A percentile compares a stretch with the other conserved stretches of the same genome.
Conservation (phyloP, 2,329 filamentous ascomycete genomes). For the Colletotrichum sp. region DNA sequence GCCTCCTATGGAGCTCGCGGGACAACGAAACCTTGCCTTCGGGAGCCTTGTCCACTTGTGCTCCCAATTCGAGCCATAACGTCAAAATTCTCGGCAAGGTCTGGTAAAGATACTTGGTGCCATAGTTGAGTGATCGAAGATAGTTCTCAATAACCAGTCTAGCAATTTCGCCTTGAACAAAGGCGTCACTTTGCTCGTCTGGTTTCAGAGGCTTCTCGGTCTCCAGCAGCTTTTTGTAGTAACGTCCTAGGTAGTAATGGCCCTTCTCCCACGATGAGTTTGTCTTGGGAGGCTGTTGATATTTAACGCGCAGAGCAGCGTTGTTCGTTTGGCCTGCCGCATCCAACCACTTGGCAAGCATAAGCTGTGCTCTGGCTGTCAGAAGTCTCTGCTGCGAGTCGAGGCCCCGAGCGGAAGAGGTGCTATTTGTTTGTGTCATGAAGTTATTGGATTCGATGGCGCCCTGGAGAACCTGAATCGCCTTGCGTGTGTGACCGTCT, state of each 20-base stretch:
- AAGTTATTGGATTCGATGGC: slow-evolving; percentile 86
- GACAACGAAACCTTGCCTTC: slow-evolving; percentile 60
- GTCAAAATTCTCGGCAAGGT: slow-evolving; percentile 91
- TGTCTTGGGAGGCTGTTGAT: slow-evolving; percentile 79
- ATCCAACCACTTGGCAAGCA: slow-evolving; percentile 97
- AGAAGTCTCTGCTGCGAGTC: slow-evolving; percentile 63
- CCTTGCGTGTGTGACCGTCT: slow-evolving; percentile 91
- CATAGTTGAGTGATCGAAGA: slow-evolving; percentile 82
- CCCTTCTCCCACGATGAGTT: slow-evolving; percentile 88
- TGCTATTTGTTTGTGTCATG: slow-evolving; percentile 51
- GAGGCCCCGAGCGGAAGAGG: slow-evolving; percentile 42
- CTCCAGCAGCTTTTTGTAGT: slow-evolving; percentile 96
- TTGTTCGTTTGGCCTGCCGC: slow-evolving; percentile 92
- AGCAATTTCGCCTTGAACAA: slow-evolving; percentile 80
- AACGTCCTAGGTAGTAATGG: slow-evolving; percentile 94
- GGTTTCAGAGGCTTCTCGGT: slow-evolving; percentile 80
- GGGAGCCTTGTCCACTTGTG: slow-evolving; percentile 69
- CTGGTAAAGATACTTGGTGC: slow-evolving; percentile 95
- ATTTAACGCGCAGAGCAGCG: slow-evolving; percentile 78
- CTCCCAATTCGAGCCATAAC: slow-evolving; percentile 91
- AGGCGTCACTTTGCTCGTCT: slow-evolving; percentile 78
- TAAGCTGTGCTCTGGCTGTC: slow-evolving; percentile 79
- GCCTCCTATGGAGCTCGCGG: slow-evolving; percentile 55
- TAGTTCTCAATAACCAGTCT: slow-evolving; percentile 95
- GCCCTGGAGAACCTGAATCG: slow-evolving; percentile 87